Conservation (phyloP, 148 eudicot genomes). For the Rhododendron williamsianum region DNA sequence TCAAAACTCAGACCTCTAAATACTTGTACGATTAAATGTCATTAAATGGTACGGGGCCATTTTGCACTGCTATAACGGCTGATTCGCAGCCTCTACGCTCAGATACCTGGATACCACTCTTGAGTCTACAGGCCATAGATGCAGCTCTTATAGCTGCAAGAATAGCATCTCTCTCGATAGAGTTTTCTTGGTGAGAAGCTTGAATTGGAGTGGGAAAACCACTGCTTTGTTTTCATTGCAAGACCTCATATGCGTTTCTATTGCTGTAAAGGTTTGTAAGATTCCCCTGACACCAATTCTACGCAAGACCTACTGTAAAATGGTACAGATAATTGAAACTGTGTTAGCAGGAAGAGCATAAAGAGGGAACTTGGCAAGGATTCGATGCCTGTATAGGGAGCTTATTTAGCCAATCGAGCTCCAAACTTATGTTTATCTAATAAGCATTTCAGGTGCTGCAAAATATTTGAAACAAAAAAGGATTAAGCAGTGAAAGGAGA, state of each 20-base stretch:
- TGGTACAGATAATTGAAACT: neutral
- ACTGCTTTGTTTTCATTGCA: neutral
- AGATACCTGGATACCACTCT: neutral
- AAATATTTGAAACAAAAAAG: neutral
- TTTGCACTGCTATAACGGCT: neutral
- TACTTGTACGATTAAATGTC: neutral
- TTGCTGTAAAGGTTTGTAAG: neutral
- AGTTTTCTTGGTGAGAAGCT: too few relatives aligned
- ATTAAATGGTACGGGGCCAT: neutral
- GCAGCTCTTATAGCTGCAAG: neutral
- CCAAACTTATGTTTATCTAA: neutral
- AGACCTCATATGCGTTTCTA: neutral
- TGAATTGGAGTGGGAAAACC: neutral
- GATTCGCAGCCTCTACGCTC: neutral
- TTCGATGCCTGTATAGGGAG: neutral
- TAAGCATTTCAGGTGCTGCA: neutral
- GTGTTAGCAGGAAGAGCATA: neutral
- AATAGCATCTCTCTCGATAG: neutral
- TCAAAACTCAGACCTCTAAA: neutral
- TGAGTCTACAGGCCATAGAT: neutral
- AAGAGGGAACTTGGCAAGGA: neutral
- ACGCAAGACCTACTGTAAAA: neutral
- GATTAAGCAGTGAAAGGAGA: neutral
- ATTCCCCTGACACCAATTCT: neutral
- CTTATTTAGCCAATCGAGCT: neutral